These are phyloP conservation scores for Athelia sp. DNA, from an alignment of 1,284 basidiomycete species.

Conservation along the genomic window DNA sequence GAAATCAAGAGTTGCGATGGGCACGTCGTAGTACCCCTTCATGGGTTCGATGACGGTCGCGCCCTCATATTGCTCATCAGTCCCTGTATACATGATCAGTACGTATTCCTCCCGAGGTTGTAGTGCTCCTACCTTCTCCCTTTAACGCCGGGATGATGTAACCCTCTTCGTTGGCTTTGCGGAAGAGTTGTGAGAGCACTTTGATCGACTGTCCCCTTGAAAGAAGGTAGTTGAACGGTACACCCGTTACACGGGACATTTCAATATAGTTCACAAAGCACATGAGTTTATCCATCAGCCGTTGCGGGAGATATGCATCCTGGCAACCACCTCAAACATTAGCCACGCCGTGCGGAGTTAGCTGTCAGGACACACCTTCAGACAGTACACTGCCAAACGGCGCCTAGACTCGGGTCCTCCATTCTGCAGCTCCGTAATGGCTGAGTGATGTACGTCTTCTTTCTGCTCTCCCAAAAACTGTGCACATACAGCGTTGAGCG, in stretches of 20 bases:
- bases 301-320: conserved; percentile 95
- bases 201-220: conserved; percentile 95
- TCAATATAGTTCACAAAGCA: conserved; percentile 96
- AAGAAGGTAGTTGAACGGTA: conserved; percentile 94
- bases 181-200: conserved; percentile 89
- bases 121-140: conserved; percentile 59
- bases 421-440: conserved; percentile 95
- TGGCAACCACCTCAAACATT: conserved; percentile 23
- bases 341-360: conserved; percentile 1
- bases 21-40: conserved; percentile 90
- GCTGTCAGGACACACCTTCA: conserved; percentile 60
- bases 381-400: conserved; percentile 90
- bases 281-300: conserved; percentile 94
- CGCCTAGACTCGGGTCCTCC: conserved; percentile 88
- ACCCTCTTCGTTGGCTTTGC: conserved; percentile 83
- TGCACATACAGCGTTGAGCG: conserved; percentile 93
- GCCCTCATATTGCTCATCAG: conserved; percentile 94
- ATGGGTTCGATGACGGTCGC: conserved; percentile 95
- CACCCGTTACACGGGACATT: conserved; percentile 94
- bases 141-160: conserved; percentile 84
- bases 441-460: conserved; percentile 95
- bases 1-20: conserved; percentile 96
- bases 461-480: conserved; percentile 96
- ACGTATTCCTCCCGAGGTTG: not conserved
- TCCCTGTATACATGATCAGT: conserved; percentile 39